These are phyloP conservation scores for Cenchrus purpureus DNA, from an alignment of 176 grass and related monocot genomes.

Conservation along the genomic window DNA sequence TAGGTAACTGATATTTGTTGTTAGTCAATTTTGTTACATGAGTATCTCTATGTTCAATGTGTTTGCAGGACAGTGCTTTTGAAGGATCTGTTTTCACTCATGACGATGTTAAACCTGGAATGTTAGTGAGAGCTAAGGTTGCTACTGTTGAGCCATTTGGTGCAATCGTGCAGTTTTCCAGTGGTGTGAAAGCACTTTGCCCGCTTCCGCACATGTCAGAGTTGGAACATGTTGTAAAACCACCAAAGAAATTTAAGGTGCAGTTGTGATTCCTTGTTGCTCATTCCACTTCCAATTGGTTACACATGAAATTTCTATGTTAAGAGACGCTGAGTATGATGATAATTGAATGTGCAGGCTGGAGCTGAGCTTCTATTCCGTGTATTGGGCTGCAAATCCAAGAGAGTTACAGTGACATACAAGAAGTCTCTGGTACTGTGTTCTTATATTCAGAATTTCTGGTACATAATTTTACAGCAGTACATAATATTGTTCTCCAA, in stretches of 20 bases:
- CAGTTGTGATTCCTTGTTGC: slow-evolving; percentile 20
- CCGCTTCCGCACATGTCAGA: slow-evolving; percentile 96
- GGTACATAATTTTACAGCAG: background rate
- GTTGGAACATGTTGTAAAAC: slow-evolving; percentile 76
- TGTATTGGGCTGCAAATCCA: slow-evolving; percentile 96
- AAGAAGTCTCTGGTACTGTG: slow-evolving; percentile 90
- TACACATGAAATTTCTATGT: slow-evolving; percentile 13
- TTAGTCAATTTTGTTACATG: slow-evolving; percentile 1
- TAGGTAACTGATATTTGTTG: background rate
- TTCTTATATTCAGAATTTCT: background rate
- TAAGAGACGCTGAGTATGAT: slow-evolving; percentile 32
- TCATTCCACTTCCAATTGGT: slow-evolving; percentile 11
- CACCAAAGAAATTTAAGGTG: slow-evolving; percentile 98
- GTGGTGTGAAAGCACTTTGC: slow-evolving; percentile 96
- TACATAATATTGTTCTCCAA: slow-evolving; percentile 8
- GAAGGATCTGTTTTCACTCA: slow-evolving; percentile 98
- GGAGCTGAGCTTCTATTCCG: slow-evolving; percentile 87
- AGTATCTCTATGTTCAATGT: slow-evolving; percentile 24
- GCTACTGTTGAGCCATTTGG: slow-evolving; percentile 68
- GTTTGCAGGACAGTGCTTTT: slow-evolving; percentile 91
- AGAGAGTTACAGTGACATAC: slow-evolving; percentile 91
- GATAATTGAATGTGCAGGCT: slow-evolving; percentile 51
- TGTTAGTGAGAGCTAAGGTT: slow-evolving; percentile 89
- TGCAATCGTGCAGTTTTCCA: slow-evolving; percentile 85
- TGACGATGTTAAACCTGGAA: slow-evolving; percentile 96